Evolutionary conservation across 1,284 basidiomycete species (phyloP), one percentile per base, ranked within the genome.

Genomic region (Blastosporella zonata): DNA sequence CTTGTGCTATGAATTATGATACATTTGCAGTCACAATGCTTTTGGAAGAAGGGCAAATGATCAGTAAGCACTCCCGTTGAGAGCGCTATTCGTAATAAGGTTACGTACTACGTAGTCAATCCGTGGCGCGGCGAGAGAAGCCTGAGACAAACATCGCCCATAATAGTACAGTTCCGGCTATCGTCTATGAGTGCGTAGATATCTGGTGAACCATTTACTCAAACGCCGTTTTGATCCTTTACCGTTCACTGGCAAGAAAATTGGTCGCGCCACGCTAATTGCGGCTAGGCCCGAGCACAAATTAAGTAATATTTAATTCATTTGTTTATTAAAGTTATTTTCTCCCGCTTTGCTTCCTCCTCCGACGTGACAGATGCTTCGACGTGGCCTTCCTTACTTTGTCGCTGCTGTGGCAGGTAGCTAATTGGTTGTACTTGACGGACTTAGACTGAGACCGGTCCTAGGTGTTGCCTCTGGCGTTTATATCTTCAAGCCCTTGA

Each of bases 401-500:
- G 55, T 76, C 31, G 70, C 73, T 39, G 63, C 62, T 20, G 60
- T 57, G 39, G 67, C 69, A 53, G 74, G 72, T 72, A 49, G 13
- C 13, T 18, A 21, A 20, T 8, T 28, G 31, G 17, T 17, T 20
- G 33, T 23, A 13, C 3, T 7, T 31, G 17, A 13, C 31, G 25
- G 3, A 23, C 10, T n/a, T 17, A 18, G 9, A 37, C 46, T 46
- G 35, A 51, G 3, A 35, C 15, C 31, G n/a, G 10, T 25, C 36
- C 6, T 54, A 86, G 84, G 83, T 23, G 62, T 83, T 38, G 55
- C 72, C 20, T 84, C 83, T 10, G 84, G 84, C 12, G 59, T 84
- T 28, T 85, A 86, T 61, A 81, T 85, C 49, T 80, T 79, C 60
- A 67, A 68, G 53, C 77, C 77, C 13, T 52, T 74, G 47, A 56